phyloP scores from a whole-genome alignment of 495 filamentous ascomycete genomes.

The Talaromyces borbonicus region DNA sequence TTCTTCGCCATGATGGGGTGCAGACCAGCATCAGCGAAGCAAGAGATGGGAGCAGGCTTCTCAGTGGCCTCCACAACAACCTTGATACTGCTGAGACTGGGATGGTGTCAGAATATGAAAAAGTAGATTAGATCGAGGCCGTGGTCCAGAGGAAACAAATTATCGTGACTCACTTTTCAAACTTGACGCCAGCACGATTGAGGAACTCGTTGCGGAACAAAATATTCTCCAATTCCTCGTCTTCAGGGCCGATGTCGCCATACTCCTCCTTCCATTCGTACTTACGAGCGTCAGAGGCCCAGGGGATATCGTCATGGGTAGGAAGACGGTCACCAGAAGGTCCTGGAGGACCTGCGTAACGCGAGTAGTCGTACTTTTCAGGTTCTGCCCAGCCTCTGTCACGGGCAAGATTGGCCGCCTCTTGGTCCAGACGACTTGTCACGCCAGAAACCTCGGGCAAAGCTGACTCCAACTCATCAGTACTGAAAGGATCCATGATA shows the following conservation, averaged over 20 bases:
- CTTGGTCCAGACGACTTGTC: slow-evolving; percentile 21
- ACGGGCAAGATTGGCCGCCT: slow-evolving; percentile 21
- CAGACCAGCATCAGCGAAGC: slow-evolving; percentile 67
- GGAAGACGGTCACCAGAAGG: slow-evolving; percentile 8
- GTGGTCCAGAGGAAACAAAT: background rate
- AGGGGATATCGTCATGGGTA: slow-evolving; percentile 19
- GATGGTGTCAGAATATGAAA: background rate
- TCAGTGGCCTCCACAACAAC: slow-evolving; percentile 24
- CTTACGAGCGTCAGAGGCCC: slow-evolving; percentile 48
- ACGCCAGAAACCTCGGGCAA: slow-evolving; percentile 27
- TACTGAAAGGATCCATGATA: slow-evolving; percentile 17
- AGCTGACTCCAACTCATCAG: slow-evolving; percentile 16
- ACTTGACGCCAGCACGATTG: slow-evolving; percentile 29
- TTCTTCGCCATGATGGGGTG: slow-evolving; percentile 80
- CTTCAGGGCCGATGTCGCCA: slow-evolving; percentile 71
- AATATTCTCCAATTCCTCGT: slow-evolving; percentile 55
- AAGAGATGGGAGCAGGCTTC: slow-evolving; percentile 19
- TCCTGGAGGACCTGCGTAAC: slow-evolving; percentile 27
- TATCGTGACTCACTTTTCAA: slow-evolving; percentile 32
- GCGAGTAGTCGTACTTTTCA: slow-evolving; percentile 43
- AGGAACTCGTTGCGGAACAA: slow-evolving; percentile 54
- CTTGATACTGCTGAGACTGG: slow-evolving; percentile 23
- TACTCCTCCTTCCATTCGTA: slow-evolving; percentile 84
- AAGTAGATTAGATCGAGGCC: background rate
- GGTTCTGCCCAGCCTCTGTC: slow-evolving; percentile 45